phyloP scores from a whole-genome alignment of 805 yeast species.

The Blastobotrys attinorum region DNA sequence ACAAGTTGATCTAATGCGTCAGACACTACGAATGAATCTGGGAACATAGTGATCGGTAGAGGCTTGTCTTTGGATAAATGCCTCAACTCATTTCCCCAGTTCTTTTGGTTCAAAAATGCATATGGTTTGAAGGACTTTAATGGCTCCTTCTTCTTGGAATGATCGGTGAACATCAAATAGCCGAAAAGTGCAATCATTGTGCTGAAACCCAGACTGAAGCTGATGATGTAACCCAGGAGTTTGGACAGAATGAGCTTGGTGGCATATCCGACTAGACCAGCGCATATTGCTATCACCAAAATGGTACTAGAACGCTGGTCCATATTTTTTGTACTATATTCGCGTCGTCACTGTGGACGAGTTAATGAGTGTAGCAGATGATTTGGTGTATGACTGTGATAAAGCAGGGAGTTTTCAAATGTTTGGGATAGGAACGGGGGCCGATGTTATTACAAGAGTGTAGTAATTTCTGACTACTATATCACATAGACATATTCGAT shows the following conservation, averaged over 20 bases:
- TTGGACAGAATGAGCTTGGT: background rate
- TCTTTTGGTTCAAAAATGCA: conserved; percentile 3
- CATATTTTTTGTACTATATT: no score
- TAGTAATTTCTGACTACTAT: no score
- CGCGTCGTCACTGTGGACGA: no score
- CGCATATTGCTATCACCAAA: background rate
- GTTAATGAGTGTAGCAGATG: no score
- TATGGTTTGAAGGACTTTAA: background rate
- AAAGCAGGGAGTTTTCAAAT: no score
- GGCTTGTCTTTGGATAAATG: conserved; percentile 6
- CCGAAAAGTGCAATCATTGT: background rate
- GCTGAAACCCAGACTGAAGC: background rate
- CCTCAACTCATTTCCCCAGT: conserved; percentile 3
- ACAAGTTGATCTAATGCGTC: conserved; percentile 46
- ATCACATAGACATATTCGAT: no score
- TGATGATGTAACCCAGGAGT: background rate
- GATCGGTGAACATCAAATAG: background rate
- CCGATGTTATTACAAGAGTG: no score
- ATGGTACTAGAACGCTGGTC: background rate
- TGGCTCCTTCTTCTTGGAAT: background rate
- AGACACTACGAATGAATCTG: conserved; percentile 46
- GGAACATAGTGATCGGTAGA: conserved; percentile 17
- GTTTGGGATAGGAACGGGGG: no score
- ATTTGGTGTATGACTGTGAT: no score
- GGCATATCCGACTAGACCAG: background rate